Evolutionary conservation across 192 early-diverging fungal genomes (phyloP), one percentile per base, ranked within the genome.

Genomic region (Backusella liffmaniae): DNA sequence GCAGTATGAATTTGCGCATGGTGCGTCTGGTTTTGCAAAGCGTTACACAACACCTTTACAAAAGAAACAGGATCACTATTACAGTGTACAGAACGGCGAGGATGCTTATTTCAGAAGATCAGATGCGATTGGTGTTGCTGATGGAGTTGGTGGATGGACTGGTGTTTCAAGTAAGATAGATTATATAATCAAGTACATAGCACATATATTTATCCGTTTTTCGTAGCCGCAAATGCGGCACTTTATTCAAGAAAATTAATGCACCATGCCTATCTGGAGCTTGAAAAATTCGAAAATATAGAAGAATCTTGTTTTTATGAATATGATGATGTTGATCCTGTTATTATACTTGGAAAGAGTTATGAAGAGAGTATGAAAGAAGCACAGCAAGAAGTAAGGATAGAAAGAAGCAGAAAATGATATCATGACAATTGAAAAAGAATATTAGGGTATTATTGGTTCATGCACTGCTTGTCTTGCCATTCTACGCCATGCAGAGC

Each of bases 71-170:
- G 86, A 77, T 71, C 83, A 89, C 71, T 88, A 93, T 77, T 84
- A 82, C 29, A 92, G 87, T 78, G 76, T 90, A 16, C 88, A 90
- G 62, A 92, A 92, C 34, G 98, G 98, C 32, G 96, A 99, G 83
- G 98, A 99, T 79, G 93, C 96, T 5, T 99, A 94, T 79, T 99
- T 99, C 77, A 79, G 84, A 66, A 88, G 96, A 70, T 77, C 88
- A 26, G 96, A 99, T 77, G 90, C 94, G 3, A 76, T 99, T 23
- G 96, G 97, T 18, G 96, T 98, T 5, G 95, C 96, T 6, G 96
- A 97, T 76, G 98, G 98, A 5, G 96, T 99, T 10, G 96, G 98
- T 35, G 96, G 96, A 32, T 99, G 98, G 98, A 73, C 73, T 30
- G 67, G 53, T 36, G 76, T 73, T 59, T 70, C 68, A 67, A 76